A percentile compares a stretch with the other conserved stretches of the same genome.
phyloP scores from a whole-genome alignment of 495 filamentous ascomycete genomes.

The Talaromyces trachyspermus region DNA sequence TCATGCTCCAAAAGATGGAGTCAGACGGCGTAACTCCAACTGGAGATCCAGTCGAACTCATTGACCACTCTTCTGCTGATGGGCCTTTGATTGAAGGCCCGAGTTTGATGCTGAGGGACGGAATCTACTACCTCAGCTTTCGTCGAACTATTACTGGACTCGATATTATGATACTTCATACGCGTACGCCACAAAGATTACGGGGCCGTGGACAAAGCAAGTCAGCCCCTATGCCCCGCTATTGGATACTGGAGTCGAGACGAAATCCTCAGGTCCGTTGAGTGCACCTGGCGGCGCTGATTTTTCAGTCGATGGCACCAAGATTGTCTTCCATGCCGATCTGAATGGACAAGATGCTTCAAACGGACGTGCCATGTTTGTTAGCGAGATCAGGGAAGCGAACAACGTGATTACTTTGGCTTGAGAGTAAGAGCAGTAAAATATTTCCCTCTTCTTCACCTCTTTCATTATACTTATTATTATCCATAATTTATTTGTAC shows the following conservation, averaged over 20 bases:
- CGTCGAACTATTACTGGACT: constrained; percentile 46
- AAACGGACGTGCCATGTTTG: constrained; percentile 25
- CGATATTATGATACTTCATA: constrained; percentile 50
- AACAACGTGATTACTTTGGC: constrained; percentile 3
- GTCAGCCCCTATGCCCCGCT: constrained; percentile 25
- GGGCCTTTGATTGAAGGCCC: constrained; percentile 56
- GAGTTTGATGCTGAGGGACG: constrained; percentile 35
- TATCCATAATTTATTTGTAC: no score
- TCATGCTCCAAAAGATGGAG: constrained; percentile 50
- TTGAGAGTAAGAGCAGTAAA: no score
- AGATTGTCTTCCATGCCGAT: constrained; percentile 47
- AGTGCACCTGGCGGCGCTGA: constrained; percentile 46
- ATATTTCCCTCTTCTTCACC: no score
- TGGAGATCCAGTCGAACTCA: constrained; percentile 40
- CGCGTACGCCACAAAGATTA: constrained; percentile 37
- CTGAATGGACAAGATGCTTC: constrained; percentile 9
- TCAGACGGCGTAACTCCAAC: constrained; percentile 43
- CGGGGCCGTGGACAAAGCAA: constrained; percentile 22
- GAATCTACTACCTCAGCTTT: constrained; percentile 54
- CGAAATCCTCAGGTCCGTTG: constrained; percentile 11
- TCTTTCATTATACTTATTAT: no score
- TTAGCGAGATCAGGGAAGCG: constrained; percentile 12
- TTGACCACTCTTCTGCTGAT: constrained; percentile 46
- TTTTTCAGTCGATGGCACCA: constrained; percentile 30
- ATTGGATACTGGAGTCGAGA: constrained; percentile 30